A percentile compares a stretch with the other conserved stretches of the same genome.
Conservation (phyloP, 2,329 filamentous ascomycete genomes). For the Fusarium ambrosium region DNA sequence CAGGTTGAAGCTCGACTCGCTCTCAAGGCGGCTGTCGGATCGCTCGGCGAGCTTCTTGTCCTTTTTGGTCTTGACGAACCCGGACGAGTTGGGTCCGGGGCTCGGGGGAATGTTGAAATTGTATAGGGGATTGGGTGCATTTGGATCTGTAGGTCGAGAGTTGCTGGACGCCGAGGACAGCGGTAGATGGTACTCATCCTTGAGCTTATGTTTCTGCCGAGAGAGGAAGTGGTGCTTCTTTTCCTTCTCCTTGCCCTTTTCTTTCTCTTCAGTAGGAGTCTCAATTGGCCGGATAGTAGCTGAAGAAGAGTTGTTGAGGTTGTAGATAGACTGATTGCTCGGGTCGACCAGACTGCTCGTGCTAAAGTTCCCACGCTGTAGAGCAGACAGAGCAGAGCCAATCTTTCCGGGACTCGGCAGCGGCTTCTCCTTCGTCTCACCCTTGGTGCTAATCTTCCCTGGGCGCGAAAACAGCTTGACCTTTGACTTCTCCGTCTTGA, state of each 20-base stretch:
- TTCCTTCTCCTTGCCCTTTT: constrained; percentile 72
- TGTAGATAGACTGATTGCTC: constrained; percentile 75
- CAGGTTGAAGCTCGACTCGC: constrained; percentile 60
- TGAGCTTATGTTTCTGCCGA: constrained; percentile 83
- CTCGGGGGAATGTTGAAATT: constrained; percentile 82
- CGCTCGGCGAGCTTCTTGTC: constrained; percentile 87
- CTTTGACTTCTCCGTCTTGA: constrained; percentile 78
- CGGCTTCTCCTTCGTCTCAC: constrained; percentile 74
- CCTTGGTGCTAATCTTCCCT: constrained; percentile 80
- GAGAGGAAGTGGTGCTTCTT: constrained; percentile 86
- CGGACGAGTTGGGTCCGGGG: constrained; percentile 72
- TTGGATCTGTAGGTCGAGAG: constrained; percentile 80
- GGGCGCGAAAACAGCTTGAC: constrained; percentile 86
- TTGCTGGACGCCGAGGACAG: constrained; percentile 83
- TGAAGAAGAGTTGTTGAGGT: constrained; percentile 80
- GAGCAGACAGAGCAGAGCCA: constrained; percentile 73
- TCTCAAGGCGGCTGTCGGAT: constrained; percentile 65
- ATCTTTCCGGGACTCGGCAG: constrained; percentile 81
- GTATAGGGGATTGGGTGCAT: constrained; percentile 81
- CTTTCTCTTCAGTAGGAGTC: constrained; percentile 60
- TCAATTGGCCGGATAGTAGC: constrained; percentile 80
- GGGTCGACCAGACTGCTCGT: constrained; percentile 78
- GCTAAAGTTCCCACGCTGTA: constrained; percentile 77
- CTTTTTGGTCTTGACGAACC: constrained; percentile 86
- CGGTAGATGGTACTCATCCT: constrained; percentile 79